Conservation (phyloP, 2,329 filamentous ascomycete genomes). For the Cladosporium oxysporum region DNA sequence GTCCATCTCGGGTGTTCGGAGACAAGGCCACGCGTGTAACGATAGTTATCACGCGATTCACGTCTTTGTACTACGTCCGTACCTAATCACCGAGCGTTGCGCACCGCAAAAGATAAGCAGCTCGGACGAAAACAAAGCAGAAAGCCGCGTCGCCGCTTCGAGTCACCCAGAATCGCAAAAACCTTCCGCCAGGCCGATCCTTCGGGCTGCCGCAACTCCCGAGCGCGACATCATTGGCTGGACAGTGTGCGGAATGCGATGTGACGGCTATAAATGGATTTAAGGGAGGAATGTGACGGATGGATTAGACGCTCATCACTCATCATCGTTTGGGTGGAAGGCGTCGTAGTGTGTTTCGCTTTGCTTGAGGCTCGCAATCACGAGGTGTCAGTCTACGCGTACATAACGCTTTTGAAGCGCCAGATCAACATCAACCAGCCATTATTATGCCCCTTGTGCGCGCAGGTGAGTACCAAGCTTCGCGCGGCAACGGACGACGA, state of each 20-base stretch:
- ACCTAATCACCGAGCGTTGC: constrained; percentile 9
- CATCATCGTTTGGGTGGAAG: neutral
- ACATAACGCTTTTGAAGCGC: neutral
- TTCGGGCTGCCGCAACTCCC: neutral
- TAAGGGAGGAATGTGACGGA: constrained; percentile 5
- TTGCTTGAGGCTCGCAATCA: neutral
- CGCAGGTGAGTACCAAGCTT: neutral
- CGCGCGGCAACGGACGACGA: neutral
- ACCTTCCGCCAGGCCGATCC: neutral
- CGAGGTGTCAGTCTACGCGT: neutral
- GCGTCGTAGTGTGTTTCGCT: neutral
- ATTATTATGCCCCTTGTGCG: neutral
- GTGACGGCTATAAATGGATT: constrained; percentile 2
- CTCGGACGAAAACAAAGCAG: constrained; percentile 10
- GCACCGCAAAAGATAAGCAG: constrained; percentile 4
- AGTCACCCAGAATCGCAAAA: neutral
- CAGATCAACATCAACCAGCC: neutral
- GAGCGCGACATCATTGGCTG: neutral
- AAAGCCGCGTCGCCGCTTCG: neutral
- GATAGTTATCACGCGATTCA: constrained; percentile 13
- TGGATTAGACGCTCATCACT: neutral
- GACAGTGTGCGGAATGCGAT: neutral
- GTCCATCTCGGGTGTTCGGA: constrained; percentile 13
- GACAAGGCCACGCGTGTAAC: constrained; percentile 5
- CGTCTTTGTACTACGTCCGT: constrained; percentile 7